A percentile compares a stretch with the other conserved stretches of the same genome.
phyloP scores from a whole-genome alignment of 306 rosid species.

The Quercus gilva region DNA sequence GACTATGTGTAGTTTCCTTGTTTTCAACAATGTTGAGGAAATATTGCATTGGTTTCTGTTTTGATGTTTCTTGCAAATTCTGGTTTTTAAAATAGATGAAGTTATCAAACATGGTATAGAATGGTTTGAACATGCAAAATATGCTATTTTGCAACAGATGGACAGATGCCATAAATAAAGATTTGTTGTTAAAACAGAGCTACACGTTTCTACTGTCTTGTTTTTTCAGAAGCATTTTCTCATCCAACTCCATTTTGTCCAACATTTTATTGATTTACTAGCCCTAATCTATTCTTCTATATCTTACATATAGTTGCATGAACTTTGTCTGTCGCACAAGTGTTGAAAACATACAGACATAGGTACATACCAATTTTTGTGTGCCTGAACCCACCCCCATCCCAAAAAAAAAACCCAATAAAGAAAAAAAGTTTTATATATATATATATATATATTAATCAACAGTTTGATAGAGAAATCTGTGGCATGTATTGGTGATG shows the following conservation, averaged over 20 bases:
- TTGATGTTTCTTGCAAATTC: background rate
- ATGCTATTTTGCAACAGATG: background rate
- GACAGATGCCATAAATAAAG: background rate
- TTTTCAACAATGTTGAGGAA: background rate
- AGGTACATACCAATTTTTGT: no score
- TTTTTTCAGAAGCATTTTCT: background rate
- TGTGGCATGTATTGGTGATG: no score
- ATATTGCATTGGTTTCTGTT: background rate
- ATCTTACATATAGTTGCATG: background rate
- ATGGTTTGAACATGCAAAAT: no score
- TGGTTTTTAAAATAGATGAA: no score
- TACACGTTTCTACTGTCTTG: background rate
- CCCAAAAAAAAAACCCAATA: no score
- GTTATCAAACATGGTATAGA: no score
- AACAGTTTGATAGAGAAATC: no score
- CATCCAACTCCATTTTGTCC: background rate
- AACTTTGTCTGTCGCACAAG: no score
- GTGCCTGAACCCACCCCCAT: no score
- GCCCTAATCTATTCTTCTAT: background rate
- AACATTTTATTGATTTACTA: background rate
- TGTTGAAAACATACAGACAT: no score
- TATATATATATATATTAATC: no score
- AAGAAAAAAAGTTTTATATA: no score
- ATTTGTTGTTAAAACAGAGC: background rate
- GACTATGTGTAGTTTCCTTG: background rate